These are phyloP conservation scores for Nasturtium officinale DNA, from an alignment of 345 rosid species.

Conservation along the genomic window DNA sequence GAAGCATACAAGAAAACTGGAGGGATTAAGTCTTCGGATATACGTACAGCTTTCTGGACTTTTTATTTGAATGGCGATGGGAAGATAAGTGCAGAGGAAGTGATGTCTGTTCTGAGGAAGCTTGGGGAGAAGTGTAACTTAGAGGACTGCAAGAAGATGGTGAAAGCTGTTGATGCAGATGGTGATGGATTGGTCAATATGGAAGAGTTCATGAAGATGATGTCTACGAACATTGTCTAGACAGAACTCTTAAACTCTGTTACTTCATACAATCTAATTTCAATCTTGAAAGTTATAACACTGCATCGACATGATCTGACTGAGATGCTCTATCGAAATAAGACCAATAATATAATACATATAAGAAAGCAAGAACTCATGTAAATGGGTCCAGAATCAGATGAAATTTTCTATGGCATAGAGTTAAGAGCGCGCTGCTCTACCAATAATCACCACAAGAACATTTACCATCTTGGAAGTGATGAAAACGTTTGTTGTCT, in stretches of 20 bases:
- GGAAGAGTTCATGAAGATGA: constrained; percentile 86
- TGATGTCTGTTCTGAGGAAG: constrained; percentile 60
- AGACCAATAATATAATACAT: not conserved
- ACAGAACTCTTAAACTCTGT: not conserved
- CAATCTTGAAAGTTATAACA: not conserved
- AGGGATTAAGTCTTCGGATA: constrained; percentile 57
- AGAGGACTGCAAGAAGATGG: constrained; percentile 78
- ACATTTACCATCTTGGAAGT: constrained; percentile 61
- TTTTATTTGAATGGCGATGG: constrained; percentile 78
- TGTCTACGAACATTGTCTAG: constrained; percentile 50
- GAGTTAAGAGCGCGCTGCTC: constrained; percentile 24
- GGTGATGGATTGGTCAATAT: constrained; percentile 75
- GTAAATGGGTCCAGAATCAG: not conserved
- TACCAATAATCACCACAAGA: constrained; percentile 69
- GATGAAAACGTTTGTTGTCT: constrained; percentile 84
- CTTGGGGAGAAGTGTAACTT: constrained; percentile 81
- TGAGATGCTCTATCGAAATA: not conserved
- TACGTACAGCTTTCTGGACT: constrained; percentile 61
- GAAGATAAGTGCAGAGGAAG: constrained; percentile 82
- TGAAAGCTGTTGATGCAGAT: constrained; percentile 70
- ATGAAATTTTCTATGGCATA: not conserved
- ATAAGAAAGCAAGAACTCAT: not conserved
- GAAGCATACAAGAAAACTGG: constrained; percentile 68
- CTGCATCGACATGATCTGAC: constrained; percentile 1
- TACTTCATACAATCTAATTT: not conserved